Percentiles rank a stretch among this genome's conserved stretches.
These are phyloP conservation scores for Xylaria sp. DNA, from an alignment of 2,329 filamentous ascomycete genomes.

Conservation along the genomic window DNA sequence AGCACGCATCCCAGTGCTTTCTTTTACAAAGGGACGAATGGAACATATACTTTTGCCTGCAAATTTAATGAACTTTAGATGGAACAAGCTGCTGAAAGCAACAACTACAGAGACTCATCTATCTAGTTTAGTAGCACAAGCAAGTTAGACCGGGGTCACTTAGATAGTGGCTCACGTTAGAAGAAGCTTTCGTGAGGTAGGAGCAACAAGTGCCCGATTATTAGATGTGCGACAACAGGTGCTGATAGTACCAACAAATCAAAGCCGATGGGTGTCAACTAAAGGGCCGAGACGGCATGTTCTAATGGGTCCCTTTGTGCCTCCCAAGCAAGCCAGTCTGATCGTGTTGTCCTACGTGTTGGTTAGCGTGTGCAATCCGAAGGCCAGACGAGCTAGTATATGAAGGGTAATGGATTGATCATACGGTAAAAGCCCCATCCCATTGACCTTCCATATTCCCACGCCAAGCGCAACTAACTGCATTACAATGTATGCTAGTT, in stretches of 20 bases:
- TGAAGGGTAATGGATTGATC: slow-evolving; percentile 44
- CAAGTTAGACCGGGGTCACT: slow-evolving; percentile 28
- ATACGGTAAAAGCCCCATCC: slow-evolving; percentile 92
- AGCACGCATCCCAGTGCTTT: too few species aligned
- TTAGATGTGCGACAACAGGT: neutral
- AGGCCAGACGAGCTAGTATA: neutral
- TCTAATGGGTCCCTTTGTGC: slow-evolving; percentile 72
- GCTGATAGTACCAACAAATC: neutral
- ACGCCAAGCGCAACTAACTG: slow-evolving; percentile 83
- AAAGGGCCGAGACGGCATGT: slow-evolving; percentile 67
- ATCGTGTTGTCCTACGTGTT: slow-evolving; percentile 79
- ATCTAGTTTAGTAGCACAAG: neutral
- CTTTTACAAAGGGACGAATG: too few species aligned
- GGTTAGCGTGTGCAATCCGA: slow-evolving; percentile 37
- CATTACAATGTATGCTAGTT: slow-evolving; percentile 85
- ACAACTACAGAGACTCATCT: neutral
- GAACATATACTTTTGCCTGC: too few species aligned
- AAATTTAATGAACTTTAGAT: slow-evolving; percentile 25
- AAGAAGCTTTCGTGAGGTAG: neutral
- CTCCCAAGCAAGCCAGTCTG: slow-evolving; percentile 98
- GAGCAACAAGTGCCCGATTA: neutral
- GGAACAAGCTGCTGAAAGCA: neutral
- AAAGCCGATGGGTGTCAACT: slow-evolving; percentile 20
- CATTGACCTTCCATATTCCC: slow-evolving; percentile 95
- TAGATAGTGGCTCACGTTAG: slow-evolving; percentile 24